Base-by-base conservation (phyloP, 306 rosid species). In the Medicago truncatula region DNA sequence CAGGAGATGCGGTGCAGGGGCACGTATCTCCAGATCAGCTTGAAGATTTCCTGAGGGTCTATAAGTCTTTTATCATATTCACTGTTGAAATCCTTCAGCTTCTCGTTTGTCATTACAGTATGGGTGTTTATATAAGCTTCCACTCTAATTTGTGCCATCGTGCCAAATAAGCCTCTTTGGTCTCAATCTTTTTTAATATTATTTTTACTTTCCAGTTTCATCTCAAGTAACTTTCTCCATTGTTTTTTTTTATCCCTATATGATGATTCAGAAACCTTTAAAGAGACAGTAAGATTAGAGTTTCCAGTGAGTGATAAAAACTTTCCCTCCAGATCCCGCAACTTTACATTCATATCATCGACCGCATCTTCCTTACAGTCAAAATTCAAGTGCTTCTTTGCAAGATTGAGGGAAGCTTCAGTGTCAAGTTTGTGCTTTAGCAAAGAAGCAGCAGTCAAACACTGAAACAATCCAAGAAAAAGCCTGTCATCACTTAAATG, bases 371-470 rank as follows among this genome's bases (percentile, higher is more conserved):
- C 88, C 67, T 80, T 73, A 84, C 97, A 94, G 62, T 52, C 64
- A 77, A 92, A 94, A 54, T 86, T 80, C 57, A 94, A 82, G 83
- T 88, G 88, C 79, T 68, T 82, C 72, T 75, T 92, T 16, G 96
- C 95, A 58, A 85, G 92, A 46, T 50, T 47, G 56, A 88, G 62
- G 8, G 96, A 92, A 81, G 82, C 88, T 86, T 82, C 84, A 60
- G 73, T 86, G 79, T 84, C 86, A 76, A 94, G 73, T 84, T 92
- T 92, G 85, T 85, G 83, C 15, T 81, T 82, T 71, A 46, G 52
- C 16, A 46, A 46, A 46, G 52, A 46, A 46, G 52, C n/a, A 13
- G 52, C 6, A 12, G 2, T 13, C n/a, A 46, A 46, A 46, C 52
- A 46, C 52, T 46, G 52, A 46, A 46, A 46, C 36, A 12, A 12